Evolutionary conservation across 192 early-diverging fungal species (phyloP).

Genomic region (Pecoramyces ruminantium): DNA sequence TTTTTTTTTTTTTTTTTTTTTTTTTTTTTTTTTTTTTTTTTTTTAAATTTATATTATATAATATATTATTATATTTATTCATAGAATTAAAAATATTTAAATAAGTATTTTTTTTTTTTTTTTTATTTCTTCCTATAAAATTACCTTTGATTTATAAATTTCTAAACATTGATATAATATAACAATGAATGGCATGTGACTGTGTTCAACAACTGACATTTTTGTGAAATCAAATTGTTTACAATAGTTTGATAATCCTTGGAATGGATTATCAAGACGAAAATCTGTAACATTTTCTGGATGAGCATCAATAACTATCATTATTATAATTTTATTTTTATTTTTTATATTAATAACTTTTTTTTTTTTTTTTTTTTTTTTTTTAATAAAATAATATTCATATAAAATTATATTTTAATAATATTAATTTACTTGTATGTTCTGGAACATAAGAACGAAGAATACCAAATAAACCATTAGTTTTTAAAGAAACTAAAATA

Average conservation of each 20-base stretch:
- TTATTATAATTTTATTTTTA: background rate
- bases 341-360: background rate
- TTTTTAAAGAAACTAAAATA: conserved; percentile 48
- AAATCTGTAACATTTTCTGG: conserved; percentile 58
- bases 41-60: conserved; percentile 2
- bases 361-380: too few species aligned
- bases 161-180: conserved; percentile 64
- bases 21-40: too few species aligned
- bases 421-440: conserved; percentile 52
- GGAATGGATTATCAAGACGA: conserved; percentile 69
- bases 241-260: conserved; percentile 38
- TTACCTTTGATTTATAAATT: conserved; percentile 49
- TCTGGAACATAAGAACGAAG: conserved; percentile 54
- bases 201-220: conserved; percentile 48
- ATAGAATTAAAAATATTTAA: too few species aligned
- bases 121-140: background rate
- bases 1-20: too few species aligned
- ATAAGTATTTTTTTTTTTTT: too few species aligned
- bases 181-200: conserved; percentile 71
- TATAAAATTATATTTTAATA: background rate
- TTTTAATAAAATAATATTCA: too few species aligned
- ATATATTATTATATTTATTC: background rate
- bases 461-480: conserved; percentile 62
- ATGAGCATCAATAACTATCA: conserved; percentile 76
- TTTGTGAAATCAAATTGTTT: conserved; percentile 46